Base-by-base conservation (phyloP, 768 basidiomycete species). In the Calocera viscosa region DNA sequence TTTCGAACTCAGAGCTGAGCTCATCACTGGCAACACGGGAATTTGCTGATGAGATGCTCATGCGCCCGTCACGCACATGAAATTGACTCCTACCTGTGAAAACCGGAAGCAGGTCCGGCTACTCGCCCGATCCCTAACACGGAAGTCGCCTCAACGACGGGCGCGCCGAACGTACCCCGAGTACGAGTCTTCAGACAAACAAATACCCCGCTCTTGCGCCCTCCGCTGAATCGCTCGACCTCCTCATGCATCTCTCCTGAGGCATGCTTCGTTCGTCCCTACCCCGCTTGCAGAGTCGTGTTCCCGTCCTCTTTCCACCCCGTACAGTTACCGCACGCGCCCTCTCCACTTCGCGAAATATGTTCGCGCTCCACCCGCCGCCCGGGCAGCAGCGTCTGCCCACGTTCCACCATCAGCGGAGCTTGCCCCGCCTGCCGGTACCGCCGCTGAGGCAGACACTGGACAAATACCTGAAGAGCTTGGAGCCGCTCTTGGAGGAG, bases 401-500 rank as follows among this genome's bases (percentile, higher is more conserved):
- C 14, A 71, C 70, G 14, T 71, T 71, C 49, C 65, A 66, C 40
- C 64, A 71, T 24, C 77, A 78, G 64, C 65, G 69, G 19, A 69
- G 68, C 22, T 71, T 90, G 35, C 87, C 87, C 12, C 85, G 90
- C 66, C 80, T 96, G 11, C 94, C 94, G 0, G 83, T 96, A 1
- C 94, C 93, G 19, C 82, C 86, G 67, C 82, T 97, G 1, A 81
- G 82, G 34, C 81, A 84, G 71, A 89, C 90, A 0, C 78, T 97
- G 39, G 82, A 88, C 70, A 82, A 81, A 66, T 98, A 96, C 74
- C 77, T 94, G 22, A 82, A 82, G 65, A 89, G 90, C 19, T 75
- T 98, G 1, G 80, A 86, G 65, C 94, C 94, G 0, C 79, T 96
- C 49, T 77, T 96, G 8, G 82, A 84, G 26, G 89, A 95, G 71